Evolutionary conservation across 495 filamentous ascomycete genomes (phyloP).

Genomic region (Coniosporium apollinis): DNA sequence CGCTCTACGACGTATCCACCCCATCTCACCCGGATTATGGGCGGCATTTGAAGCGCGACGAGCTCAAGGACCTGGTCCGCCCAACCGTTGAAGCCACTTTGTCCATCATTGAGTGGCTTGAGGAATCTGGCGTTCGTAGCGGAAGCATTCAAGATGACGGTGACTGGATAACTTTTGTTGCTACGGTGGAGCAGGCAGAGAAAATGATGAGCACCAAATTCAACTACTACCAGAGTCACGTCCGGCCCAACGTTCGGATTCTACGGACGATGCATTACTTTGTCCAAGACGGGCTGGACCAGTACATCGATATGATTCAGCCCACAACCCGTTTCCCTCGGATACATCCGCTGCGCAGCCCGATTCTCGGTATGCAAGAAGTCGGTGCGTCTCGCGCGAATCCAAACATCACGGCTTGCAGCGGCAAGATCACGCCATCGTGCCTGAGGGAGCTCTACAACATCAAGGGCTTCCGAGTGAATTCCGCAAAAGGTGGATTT

Average conservation of each 20-base stretch:
- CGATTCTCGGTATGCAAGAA: conserved; percentile 10
- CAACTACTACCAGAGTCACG: conserved; percentile 9
- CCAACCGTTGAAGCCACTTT: conserved; percentile 20
- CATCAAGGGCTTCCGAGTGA: conserved; percentile 24
- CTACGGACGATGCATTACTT: too few relatives aligned
- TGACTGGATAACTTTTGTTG: conserved; percentile 8
- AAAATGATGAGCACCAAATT: conserved; percentile 12
- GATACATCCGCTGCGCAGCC: too few relatives aligned
- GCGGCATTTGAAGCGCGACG: conserved; percentile 22
- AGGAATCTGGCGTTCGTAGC: conserved; percentile 22
- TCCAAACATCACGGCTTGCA: conserved; percentile 26
- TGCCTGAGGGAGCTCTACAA: conserved; percentile 39
- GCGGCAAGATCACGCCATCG: conserved; percentile 32
- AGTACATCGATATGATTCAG: conserved; percentile 22
- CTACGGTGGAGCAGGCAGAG: conserved; percentile 14
- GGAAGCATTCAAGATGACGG: too few relatives aligned
- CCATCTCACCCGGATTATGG: conserved; percentile 28
- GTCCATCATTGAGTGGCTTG: conserved; percentile 28
- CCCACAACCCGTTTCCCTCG: conserved; percentile 21
- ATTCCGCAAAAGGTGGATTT: conserved; percentile 35
- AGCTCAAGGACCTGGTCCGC: conserved; percentile 24
- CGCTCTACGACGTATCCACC: conserved; percentile 31
- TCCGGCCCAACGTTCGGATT: conserved; percentile 13
- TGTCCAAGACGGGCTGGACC: conserved; percentile 14
- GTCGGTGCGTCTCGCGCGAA: conserved; percentile 8